A percentile compares a stretch with the other conserved stretches of the same genome.
phyloP scores from a whole-genome alignment of 257 asterid genomes.

The Solanum etuberosum region DNA sequence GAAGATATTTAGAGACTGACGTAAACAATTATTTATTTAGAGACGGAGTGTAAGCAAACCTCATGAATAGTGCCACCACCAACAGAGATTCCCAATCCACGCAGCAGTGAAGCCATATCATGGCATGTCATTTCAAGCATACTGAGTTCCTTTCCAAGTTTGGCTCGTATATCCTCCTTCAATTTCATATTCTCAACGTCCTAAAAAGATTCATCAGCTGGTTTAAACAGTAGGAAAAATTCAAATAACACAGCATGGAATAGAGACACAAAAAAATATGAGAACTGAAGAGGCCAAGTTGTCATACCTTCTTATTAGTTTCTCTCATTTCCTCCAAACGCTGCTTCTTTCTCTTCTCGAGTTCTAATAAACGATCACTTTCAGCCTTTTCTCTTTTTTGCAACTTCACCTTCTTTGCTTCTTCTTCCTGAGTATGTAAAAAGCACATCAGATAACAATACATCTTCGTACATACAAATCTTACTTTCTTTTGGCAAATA shows the following conservation, averaged over 20 bases:
- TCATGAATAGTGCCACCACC: constrained; percentile 41
- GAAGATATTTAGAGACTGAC: not conserved
- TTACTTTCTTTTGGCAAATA: not conserved
- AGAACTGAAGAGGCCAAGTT: not conserved
- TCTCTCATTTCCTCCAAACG: constrained; percentile 81
- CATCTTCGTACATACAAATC: not conserved
- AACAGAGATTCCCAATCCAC: constrained; percentile 38
- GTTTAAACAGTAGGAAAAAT: not conserved
- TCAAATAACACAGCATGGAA: not conserved
- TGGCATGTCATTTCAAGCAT: constrained; percentile 44
- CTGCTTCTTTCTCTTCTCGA: constrained; percentile 87
- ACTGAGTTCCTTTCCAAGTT: constrained; percentile 48
- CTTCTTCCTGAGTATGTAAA: constrained; percentile 56
- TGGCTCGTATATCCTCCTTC: constrained; percentile 60
- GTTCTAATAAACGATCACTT: constrained; percentile 59
- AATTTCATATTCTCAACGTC: constrained; percentile 72
- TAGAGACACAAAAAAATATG: not conserved
- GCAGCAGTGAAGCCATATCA: constrained; percentile 67
- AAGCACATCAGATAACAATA: not conserved
- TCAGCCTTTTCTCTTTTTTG: constrained; percentile 67
- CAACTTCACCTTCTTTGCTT: constrained; percentile 48
- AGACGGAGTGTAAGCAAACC: constrained; percentile 28
- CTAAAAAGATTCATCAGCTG: constrained; percentile 16
- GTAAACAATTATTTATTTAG: not conserved
- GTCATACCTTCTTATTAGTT: constrained; percentile 60